Conservation (phyloP, 2,329 filamentous ascomycete species). For the Sarocladiaceae sp. region DNA sequence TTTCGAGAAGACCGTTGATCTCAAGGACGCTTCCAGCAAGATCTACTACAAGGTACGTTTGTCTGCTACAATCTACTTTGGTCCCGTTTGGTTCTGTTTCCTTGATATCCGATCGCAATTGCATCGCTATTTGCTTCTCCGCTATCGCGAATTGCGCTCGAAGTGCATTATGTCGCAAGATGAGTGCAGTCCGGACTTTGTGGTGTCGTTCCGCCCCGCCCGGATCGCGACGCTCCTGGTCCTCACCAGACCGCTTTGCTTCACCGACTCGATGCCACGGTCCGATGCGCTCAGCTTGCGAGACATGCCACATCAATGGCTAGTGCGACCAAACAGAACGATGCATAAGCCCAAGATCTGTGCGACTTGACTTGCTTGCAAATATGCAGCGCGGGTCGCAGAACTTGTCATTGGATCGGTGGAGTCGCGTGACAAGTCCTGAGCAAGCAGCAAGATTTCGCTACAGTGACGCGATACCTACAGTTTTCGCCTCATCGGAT, state of each 20-base stretch:
- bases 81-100: neutral
- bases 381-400: no score
- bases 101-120: no score
- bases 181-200: neutral
- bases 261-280: neutral
- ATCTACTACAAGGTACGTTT: slow-evolving; percentile 87
- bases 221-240: neutral
- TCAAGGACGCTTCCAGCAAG: slow-evolving; percentile 64
- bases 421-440: no score
- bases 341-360: neutral
- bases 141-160: no score
- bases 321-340: neutral
- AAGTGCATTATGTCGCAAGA: neutral
- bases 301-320: neutral
- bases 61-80: neutral
- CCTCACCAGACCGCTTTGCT: slow-evolving; percentile 2
- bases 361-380: no score
- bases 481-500: no score
- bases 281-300: neutral
- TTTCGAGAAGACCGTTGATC: slow-evolving; percentile 77
- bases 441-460: no score
- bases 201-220: neutral
- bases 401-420: no score
- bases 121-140: neutral
- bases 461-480: no score